Conservation (phyloP, 2,329 filamentous ascomycete species). For the Magnaporthiopsis poae region DNA sequence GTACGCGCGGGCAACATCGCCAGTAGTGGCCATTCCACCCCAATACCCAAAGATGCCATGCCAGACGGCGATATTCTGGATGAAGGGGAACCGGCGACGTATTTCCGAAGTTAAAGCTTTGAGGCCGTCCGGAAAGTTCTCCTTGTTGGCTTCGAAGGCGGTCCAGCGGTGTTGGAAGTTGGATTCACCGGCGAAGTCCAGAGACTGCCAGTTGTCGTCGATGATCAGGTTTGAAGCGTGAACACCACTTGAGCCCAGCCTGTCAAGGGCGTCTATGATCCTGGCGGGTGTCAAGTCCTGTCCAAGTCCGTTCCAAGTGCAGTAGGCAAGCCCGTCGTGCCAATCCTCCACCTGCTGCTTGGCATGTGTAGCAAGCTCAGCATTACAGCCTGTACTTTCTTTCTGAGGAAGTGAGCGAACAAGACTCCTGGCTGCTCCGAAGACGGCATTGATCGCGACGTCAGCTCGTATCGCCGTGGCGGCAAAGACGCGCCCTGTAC, state of each 20-base stretch:
- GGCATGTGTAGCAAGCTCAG: neutral
- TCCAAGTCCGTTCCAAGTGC: slow-evolving; percentile 88
- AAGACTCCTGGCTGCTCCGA: neutral
- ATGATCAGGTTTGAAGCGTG: slow-evolving; percentile 81
- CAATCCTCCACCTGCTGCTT: neutral
- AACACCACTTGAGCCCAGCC: slow-evolving; percentile 60
- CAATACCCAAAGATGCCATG: slow-evolving; percentile 83
- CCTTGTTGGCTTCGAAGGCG: slow-evolving; percentile 74
- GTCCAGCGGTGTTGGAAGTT: slow-evolving; percentile 59
- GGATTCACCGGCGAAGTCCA: slow-evolving; percentile 42
- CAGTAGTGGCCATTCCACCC: slow-evolving; percentile 72
- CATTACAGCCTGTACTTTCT: neutral
- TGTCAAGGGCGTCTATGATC: slow-evolving; percentile 64
- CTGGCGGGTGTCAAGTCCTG: slow-evolving; percentile 73
- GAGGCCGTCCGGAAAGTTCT: slow-evolving; percentile 70
- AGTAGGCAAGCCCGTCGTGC: slow-evolving; percentile 6
- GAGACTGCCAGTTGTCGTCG: slow-evolving; percentile 91
- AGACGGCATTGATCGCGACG: neutral
- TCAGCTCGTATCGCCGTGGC: neutral
- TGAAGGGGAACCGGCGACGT: slow-evolving; percentile 56
- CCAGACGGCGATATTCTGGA: slow-evolving; percentile 86
- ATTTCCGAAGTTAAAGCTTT: slow-evolving; percentile 61
- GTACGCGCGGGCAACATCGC: slow-evolving; percentile 67
- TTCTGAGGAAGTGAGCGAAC: neutral
- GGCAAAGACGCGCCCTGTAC: neutral